These are phyloP conservation scores for Apiospora malaysiana DNA, from an alignment of 2,329 filamentous ascomycete genomes.

Conservation along the genomic window DNA sequence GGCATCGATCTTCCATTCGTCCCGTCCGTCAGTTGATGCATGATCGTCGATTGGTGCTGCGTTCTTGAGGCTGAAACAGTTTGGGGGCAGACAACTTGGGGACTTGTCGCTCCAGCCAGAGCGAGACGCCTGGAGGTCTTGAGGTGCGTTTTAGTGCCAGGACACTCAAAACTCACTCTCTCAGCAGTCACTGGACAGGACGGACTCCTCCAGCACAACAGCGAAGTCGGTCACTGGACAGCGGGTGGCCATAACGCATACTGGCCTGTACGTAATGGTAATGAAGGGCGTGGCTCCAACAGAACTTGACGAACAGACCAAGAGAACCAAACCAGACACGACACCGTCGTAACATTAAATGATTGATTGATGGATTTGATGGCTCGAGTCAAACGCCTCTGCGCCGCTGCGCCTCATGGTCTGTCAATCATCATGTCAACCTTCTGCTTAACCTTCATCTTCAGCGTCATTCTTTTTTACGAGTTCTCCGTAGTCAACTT, in stretches of 20 bases:
- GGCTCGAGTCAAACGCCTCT: slow-evolving; percentile 5
- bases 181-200: too few relatives aligned
- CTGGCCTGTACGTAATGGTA: too few relatives aligned
- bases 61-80: slow-evolving; percentile 33
- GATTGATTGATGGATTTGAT: not conserved
- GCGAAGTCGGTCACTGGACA: too few relatives aligned
- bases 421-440: too few relatives aligned
- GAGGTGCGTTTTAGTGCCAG: not conserved
- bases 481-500: not conserved
- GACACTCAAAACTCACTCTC: too few relatives aligned
- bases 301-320: too few relatives aligned
- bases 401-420: not conserved
- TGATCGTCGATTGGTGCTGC: slow-evolving; percentile 33
- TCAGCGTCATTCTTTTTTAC: not conserved
- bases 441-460: not conserved
- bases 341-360: not conserved
- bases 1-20: slow-evolving; percentile 2
- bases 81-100: slow-evolving; percentile 21
- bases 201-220: too few relatives aligned
- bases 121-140: slow-evolving; percentile 7
- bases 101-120: not conserved
- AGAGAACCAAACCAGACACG: too few relatives aligned
- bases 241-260: too few relatives aligned
- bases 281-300: too few relatives aligned
- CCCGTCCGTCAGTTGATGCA: slow-evolving; percentile 22